Conservation (phyloP, 2,329 filamentous ascomycete species). For the Conoideocrella luteorostrata region DNA sequence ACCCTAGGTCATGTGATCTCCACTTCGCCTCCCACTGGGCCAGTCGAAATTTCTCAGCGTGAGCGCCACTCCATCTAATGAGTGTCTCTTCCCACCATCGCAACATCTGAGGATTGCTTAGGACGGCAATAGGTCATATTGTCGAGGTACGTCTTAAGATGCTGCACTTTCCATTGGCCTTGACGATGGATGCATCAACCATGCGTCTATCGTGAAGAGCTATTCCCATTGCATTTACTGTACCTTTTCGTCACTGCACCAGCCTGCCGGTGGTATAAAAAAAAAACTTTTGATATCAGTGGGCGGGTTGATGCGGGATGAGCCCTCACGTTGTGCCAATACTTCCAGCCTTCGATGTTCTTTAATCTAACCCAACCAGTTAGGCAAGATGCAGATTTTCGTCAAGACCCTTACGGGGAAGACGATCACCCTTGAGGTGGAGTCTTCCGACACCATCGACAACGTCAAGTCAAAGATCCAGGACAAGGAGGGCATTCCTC, state of each 20-base stretch:
- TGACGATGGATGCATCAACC: constrained; percentile 20
- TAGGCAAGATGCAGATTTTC: constrained; percentile 72
- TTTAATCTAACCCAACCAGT: constrained; percentile 35
- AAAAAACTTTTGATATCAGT: neutral
- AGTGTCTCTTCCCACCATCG: constrained; percentile 23
- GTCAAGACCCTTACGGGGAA: constrained; percentile 93
- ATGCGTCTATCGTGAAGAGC: constrained; percentile 27
- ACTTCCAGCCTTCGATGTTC: constrained; percentile 1
- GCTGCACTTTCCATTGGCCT: constrained; percentile 28
- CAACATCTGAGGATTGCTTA: constrained; percentile 56
- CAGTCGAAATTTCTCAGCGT: constrained; percentile 21
- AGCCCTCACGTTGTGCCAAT: neutral
- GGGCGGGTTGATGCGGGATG: neutral
- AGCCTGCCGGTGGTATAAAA: neutral
- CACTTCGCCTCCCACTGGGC: constrained; percentile 6
- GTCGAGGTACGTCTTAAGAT: constrained; percentile 58
- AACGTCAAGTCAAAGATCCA: constrained; percentile 98
- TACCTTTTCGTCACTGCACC: constrained; percentile 15
- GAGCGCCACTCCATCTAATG: constrained; percentile 23
- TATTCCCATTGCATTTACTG: constrained; percentile 1
- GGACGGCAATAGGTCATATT: constrained; percentile 54
- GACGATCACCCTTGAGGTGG: constrained; percentile 99
- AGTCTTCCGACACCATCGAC: constrained; percentile 99
- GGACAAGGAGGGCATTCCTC: constrained; percentile 99
- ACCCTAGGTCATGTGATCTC: constrained; percentile 22